Conservation (phyloP, 1,284 basidiomycete species). For the Microbotryum saponariae region DNA sequence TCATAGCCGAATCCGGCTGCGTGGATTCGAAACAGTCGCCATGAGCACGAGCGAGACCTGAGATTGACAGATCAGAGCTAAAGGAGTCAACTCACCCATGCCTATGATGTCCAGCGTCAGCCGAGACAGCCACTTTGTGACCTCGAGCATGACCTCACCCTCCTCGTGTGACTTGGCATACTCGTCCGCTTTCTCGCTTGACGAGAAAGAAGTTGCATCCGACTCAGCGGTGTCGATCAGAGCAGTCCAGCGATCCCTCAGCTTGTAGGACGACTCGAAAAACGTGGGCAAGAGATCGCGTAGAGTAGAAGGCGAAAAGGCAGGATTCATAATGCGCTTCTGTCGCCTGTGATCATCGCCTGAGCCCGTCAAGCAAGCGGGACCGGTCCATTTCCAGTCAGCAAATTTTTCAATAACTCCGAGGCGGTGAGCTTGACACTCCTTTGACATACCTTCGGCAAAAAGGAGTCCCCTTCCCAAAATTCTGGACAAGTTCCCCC, state of each 20-base stretch:
- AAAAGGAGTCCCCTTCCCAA: slow-evolving; percentile 40
- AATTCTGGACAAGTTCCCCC: slow-evolving; percentile 48
- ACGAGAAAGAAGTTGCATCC: slow-evolving; percentile 19
- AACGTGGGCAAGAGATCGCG: slow-evolving; percentile 56
- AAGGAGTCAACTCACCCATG: slow-evolving; percentile 9
- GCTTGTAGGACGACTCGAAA: slow-evolving; percentile 53
- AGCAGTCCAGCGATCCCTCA: slow-evolving; percentile 16
- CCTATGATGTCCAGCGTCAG: slow-evolving; percentile 40
- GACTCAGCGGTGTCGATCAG: slow-evolving; percentile 1
- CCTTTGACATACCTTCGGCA: slow-evolving; percentile 42
- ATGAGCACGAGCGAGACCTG: too few relatives aligned
- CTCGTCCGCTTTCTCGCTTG: slow-evolving; percentile 23
- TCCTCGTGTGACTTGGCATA: not conserved
- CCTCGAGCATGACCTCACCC: slow-evolving; percentile 32
- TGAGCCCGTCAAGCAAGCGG: slow-evolving; percentile 1
- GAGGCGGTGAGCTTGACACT: too few relatives aligned
- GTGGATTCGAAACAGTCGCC: too few relatives aligned
- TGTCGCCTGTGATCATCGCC: slow-evolving; percentile 36
- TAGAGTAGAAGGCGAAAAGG: slow-evolving; percentile 54
- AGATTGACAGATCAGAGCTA: too few relatives aligned
- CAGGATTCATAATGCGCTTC: slow-evolving; percentile 43
- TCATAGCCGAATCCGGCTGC: slow-evolving; percentile 29
- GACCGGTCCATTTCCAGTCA: not conserved
- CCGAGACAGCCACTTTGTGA: slow-evolving; percentile 32
- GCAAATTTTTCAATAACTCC: not conserved